Base-by-base conservation (phyloP, 2,329 filamentous ascomycete species). In the Fusarium robinianum region DNA sequence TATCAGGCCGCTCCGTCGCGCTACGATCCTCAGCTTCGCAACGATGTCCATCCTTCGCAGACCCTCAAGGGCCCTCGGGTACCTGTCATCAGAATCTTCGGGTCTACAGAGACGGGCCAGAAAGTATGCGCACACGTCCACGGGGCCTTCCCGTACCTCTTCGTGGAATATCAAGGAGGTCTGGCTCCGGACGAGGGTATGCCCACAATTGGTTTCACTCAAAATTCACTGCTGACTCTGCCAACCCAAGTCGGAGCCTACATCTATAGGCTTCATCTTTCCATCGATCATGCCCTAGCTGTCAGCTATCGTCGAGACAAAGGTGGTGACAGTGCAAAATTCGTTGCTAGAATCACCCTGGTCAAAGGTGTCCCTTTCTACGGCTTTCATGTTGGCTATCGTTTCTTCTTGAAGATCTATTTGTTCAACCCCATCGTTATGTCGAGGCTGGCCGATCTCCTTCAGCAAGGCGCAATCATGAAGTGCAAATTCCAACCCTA, bases 71-170 rank as follows among this genome's bases (percentile, higher is more conserved):
- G 81, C 22, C 85, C 88, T 8, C 86, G 83, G 53, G 83, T 97
- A 0, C 92, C 94, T 0, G 82, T 97, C 8, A 84, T 99, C 48
- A 83, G 94, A 54, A 80, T 95, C 8, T 99, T 97, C 69, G 94
- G 94, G 1, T 85, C 90, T 4, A 96, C 92, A 1, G 90, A 95
- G 66, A 94, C 90, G 0, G 94, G 94, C 0, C 91, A 97, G 70
- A 96, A 95, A 64, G 90, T 96, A 11, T 96, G 94, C 71, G 89
- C 89, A 19, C 94, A 99, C 72, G 83, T 99, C 42, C 94, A 97
- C 68, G 94, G 95, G 48, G 90, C 89, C 15, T 91, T 99, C 61
- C 94, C 94, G 2, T 99, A 99, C 64, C 74, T 97, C n/a, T 97
- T 90, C 65, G 76, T 99, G 42, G 86, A 92, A 66, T 96, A 96